These are phyloP conservation scores for Platismatia glauca DNA, from an alignment of 495 filamentous ascomycete genomes.

Conservation along the genomic window DNA sequence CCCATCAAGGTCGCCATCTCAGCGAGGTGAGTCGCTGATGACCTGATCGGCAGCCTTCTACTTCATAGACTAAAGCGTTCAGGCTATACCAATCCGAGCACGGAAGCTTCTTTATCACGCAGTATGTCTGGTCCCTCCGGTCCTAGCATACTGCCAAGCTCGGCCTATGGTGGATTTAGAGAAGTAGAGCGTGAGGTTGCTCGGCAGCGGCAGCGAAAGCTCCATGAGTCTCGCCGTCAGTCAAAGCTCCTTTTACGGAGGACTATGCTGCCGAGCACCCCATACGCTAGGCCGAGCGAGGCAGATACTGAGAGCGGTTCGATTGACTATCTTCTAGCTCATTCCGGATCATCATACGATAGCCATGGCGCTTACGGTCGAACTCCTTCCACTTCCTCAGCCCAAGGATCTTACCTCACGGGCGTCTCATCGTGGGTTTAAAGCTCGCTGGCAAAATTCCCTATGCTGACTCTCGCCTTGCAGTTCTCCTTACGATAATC, in stretches of 20 bases:
- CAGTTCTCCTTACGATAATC: constrained; percentile 16
- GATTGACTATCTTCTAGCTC: constrained; percentile 27
- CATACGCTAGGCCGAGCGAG: constrained; percentile 21
- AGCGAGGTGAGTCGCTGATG: constrained; percentile 16
- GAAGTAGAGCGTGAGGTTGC: constrained; percentile 23
- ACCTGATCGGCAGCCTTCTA: neutral
- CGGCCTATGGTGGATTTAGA: constrained; percentile 23
- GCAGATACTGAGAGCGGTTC: constrained; percentile 20
- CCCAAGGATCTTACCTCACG: constrained; percentile 9
- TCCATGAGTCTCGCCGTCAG: constrained; percentile 23
- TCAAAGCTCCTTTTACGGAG: constrained; percentile 20
- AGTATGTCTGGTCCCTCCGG: constrained; percentile 28
- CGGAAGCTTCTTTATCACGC: constrained; percentile 23
- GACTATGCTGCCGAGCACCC: constrained; percentile 22
- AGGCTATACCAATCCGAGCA: constrained; percentile 19
- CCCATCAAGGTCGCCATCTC: constrained; percentile 19
- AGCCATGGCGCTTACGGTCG: constrained; percentile 17
- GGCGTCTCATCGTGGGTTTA: constrained; percentile 12
- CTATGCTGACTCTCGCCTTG: neutral
- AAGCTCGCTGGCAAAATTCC: neutral
- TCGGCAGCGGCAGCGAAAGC: constrained; percentile 26
- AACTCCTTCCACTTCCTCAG: constrained; percentile 19
- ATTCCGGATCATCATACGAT: constrained; percentile 20
- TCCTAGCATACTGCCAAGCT: constrained; percentile 27
- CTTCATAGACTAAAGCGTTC: constrained; percentile 7